A percentile compares a stretch with the other conserved stretches of the same genome.
Conservation (phyloP, 1,139 yeast genomes). For the Suhomyces chickasaworum region DNA sequence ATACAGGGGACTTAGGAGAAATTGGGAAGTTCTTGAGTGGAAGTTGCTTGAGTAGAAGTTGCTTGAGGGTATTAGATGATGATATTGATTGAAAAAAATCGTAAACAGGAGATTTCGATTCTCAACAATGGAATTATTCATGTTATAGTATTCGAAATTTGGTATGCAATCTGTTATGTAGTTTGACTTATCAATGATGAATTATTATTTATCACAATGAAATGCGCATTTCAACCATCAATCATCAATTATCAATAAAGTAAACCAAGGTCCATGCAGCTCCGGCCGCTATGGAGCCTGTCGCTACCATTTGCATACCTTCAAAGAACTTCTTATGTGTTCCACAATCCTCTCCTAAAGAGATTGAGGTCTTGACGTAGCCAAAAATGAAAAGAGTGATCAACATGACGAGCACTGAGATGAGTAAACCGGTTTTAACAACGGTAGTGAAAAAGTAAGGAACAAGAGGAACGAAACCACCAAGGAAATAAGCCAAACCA, state of each 20-base stretch:
- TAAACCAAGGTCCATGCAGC: constrained; percentile 94
- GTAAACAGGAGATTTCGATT: background rate
- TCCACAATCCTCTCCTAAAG: constrained; percentile 79
- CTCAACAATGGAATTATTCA: background rate
- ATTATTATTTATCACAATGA: background rate
- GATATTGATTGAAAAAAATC: background rate
- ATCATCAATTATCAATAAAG: constrained; percentile 52
- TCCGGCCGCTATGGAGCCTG: constrained; percentile 95
- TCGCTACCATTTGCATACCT: constrained; percentile 88
- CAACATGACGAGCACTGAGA: constrained; percentile 80
- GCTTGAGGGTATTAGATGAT: background rate
- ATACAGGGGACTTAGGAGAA: no score
- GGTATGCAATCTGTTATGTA: background rate
- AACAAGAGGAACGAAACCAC: constrained; percentile 78
- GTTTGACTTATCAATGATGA: background rate
- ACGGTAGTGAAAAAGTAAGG: constrained; percentile 76
- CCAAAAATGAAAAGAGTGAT: constrained; percentile 88
- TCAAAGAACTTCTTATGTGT: constrained; percentile 62
- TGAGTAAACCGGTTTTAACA: constrained; percentile 74
- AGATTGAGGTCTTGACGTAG: constrained; percentile 75
- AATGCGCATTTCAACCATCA: background rate
- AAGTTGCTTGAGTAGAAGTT: no score
- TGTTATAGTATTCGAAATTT: background rate
- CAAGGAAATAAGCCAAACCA: constrained; percentile 72
- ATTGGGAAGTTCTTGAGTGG: no score